Evolutionary conservation across 2,329 filamentous ascomycete genomes (phyloP), one percentile per base, ranked within the genome.

Genomic region (Fusarium longipes): DNA sequence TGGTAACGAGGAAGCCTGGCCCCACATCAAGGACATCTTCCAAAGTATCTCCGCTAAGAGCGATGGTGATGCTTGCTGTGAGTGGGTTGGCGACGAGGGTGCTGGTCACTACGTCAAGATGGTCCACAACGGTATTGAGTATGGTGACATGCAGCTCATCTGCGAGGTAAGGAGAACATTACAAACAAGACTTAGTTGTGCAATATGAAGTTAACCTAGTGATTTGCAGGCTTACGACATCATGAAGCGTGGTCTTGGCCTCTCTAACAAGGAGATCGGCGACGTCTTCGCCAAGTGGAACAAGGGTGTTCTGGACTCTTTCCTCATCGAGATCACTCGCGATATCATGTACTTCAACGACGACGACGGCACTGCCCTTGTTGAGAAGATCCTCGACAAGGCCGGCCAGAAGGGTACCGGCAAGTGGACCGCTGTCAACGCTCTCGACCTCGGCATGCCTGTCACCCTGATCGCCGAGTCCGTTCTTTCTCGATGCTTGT

Each of bases 91-190:
- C 85, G 96, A 98, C 84, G 93, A 98, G 83, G 96, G 96, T 89
- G 93, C 96, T 84, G 96, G 96, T 76, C 96, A 99, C 90, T 99
- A 97, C 87, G 95, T 99, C 87, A 99, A 99, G 92, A 99, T 99
- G 96, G 96, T 99, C 70, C 96, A 99, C 91, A 99, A 99, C 85
- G 96, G 96, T 88, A 99, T 99, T 77, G 96, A 99, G 86, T 99
- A 99, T 81, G 96, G 96, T 89, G 96, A 99, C 86, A 99, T 99
- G 96, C 96, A 99, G 87, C 88, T 99, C 78, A 99, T 99, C 81
- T 96, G 91, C 83, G 96, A 99, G 90, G 95, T 97, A 84, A 75
- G 88, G 59, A 33, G 45, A 25, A 38, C 20, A 11, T 30, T 20
- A 7, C 17, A 7, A n/a, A 30, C 12, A 15, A 30, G 35, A 3